Evolutionary conservation across 441 rosid genomes (phyloP), one percentile per base, ranked within the genome.

Genomic region (Populus hybrid): DNA sequence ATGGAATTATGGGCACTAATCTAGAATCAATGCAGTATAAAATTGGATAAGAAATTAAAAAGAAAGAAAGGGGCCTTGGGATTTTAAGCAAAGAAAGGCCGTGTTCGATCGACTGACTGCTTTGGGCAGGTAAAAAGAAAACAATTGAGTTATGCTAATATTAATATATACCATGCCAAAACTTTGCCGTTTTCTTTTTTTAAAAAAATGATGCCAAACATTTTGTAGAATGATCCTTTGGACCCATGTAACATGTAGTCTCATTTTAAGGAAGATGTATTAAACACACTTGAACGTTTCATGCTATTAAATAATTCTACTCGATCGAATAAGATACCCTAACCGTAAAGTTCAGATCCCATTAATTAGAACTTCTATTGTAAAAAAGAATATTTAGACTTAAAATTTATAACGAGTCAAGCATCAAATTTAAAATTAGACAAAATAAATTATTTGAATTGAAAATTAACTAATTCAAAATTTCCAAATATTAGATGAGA

Each of bases 21-120:
- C 46, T 65, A 9, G 40, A 21, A 46, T 24, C 50, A 9, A 42
- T 40, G 0, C 1, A 36, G n/a, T 40, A 57, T 30, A 57, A 65
- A 69, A 75, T 6, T 69, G 26, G 66, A 34, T 71, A 50, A 53
- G 14, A 21, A 26, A 71, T 59, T 11, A 65, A 71, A 74, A 8
- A 26, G 9, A 1, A 18, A 9, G 35, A 36, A 21, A 57, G 67
- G 71, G 68, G 59, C 71, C 74, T 85, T 21, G 83, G 83, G 83
- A 81, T 83, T 78, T 57, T 72, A 79, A 80, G 76, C 68, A 40
- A 63, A 14, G 74, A 30, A 75, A 78, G 46, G 75, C 72, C 70
- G 69, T 38, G 68, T 64, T 64, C 26, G 24, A 42, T 42, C 50
- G 50, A 42, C 14, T 10, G 50, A 11, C 50, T 11, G 50, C 42